Conservation (phyloP, 257 asterid species). For the Penstemon davidsonii region DNA sequence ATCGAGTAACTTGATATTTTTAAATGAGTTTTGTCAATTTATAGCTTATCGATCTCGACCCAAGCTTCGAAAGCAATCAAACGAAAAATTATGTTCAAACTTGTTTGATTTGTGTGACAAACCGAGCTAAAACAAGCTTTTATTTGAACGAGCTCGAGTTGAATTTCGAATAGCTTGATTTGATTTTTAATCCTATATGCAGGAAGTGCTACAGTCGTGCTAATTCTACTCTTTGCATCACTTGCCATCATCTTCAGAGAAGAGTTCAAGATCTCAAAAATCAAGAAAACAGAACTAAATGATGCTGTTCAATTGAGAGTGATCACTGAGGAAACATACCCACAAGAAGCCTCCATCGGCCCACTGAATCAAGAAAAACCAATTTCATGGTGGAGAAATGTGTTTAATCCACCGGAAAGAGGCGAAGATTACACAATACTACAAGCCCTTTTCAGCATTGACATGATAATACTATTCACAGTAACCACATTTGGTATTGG, state of each 20-base stretch:
- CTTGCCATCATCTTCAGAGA: conserved; percentile 38
- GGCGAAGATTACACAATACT: conserved; percentile 36
- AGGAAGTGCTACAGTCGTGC: conserved; percentile 39
- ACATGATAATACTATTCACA: conserved; percentile 31
- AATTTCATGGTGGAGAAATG: conserved; percentile 34
- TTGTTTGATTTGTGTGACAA: too few species aligned
- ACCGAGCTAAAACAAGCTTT: too few species aligned
- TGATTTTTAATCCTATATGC: too few species aligned
- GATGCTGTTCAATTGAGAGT: conserved; percentile 20
- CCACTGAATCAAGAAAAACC: conserved; percentile 11
- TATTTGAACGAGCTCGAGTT: too few species aligned
- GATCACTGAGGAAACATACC: not conserved
- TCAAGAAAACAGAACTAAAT: conserved; percentile 3
- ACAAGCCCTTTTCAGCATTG: conserved; percentile 31
- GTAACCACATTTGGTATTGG: conserved; percentile 33
- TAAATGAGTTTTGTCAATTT: too few species aligned
- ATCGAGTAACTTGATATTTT: too few species aligned
- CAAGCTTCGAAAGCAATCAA: too few species aligned
- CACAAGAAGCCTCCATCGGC: conserved; percentile 12
- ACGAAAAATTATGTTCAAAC: too few species aligned
- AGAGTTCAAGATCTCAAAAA: conserved; percentile 37
- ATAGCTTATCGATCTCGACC: too few species aligned
- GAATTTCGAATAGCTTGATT: too few species aligned
- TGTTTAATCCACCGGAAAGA: conserved; percentile 25
- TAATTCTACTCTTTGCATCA: conserved; percentile 42